Percentiles rank a stretch among this genome's conserved stretches.
Evolutionary conservation across 495 filamentous ascomycete species (phyloP).

Genomic region (Clohesyomyces aquaticus): DNA sequence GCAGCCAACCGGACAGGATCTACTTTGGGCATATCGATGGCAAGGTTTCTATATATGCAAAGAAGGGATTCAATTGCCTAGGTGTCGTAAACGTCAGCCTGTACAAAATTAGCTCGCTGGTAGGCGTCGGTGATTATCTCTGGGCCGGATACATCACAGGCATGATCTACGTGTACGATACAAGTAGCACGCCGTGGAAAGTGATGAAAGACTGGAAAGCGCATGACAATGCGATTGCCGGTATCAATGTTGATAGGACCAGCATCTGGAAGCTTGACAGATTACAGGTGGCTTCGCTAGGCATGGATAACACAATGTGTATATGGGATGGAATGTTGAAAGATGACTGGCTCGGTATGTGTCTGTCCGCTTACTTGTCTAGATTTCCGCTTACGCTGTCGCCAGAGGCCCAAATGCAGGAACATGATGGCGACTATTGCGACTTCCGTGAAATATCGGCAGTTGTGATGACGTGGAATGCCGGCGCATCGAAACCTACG

Average conservation of each 20-base stretch:
- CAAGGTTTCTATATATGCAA: conserved; percentile 89
- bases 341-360: conserved; percentile 85
- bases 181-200: conserved; percentile 76
- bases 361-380: neutral
- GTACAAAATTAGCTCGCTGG: conserved; percentile 92
- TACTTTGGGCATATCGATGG: conserved; percentile 93
- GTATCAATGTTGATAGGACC: conserved; percentile 75
- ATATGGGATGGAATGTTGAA: conserved; percentile 93
- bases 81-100: conserved; percentile 80
- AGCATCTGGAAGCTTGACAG: conserved; percentile 87
- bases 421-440: conserved; percentile 78
- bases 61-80: conserved; percentile 71
- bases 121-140: conserved; percentile 78
- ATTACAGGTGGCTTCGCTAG: conserved; percentile 84
- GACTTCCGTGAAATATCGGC: conserved; percentile 78
- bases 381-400: neutral
- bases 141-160: conserved; percentile 96
- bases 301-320: conserved; percentile 80
- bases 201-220: conserved; percentile 94
- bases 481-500: conserved; percentile 85
- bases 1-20: conserved; percentile 74
- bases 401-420: conserved; percentile 84
- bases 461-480: conserved; percentile 91
- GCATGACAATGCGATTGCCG: conserved; percentile 78
- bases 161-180: conserved; percentile 94